These are phyloP conservation scores for Dillenia suffruticosa DNA, from an alignment of 164 flowering plant genomes.

Conservation along the genomic window DNA sequence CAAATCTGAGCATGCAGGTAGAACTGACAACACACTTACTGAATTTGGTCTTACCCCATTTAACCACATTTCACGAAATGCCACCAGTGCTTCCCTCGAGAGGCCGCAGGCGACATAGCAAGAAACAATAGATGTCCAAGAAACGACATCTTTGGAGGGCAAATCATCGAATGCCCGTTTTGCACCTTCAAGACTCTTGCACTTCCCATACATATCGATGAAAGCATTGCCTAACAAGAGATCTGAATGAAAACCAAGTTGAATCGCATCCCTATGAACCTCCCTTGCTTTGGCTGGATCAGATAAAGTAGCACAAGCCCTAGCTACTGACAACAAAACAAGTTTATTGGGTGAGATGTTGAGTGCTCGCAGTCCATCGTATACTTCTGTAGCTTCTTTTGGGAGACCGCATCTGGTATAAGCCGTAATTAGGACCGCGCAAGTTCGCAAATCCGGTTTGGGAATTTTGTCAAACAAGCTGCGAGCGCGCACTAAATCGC, in stretches of 20 bases:
- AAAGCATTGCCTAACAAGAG: constrained; percentile 41
- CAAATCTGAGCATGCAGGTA: constrained; percentile 48
- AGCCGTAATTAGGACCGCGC: constrained; percentile 43
- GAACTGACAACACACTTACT: constrained; percentile 42
- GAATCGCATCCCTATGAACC: constrained; percentile 39
- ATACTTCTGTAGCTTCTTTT: constrained; percentile 35
- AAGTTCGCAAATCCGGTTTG: constrained; percentile 35
- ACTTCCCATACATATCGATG: constrained; percentile 57
- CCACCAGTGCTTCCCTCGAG: constrained; percentile 28
- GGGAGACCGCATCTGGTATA: constrained; percentile 37
- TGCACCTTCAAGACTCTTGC: constrained; percentile 35
- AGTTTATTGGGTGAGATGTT: constrained; percentile 34
- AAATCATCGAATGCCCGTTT: constrained; percentile 30
- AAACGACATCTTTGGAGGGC: constrained; percentile 41
- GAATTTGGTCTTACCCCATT: constrained; percentile 42
- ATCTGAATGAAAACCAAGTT: constrained; percentile 31
- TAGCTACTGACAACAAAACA: constrained; percentile 34
- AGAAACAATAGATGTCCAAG: constrained; percentile 55
- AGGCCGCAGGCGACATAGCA: constrained; percentile 39
- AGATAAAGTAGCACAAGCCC: constrained; percentile 39
- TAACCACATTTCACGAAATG: constrained; percentile 46
- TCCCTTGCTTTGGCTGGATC: constrained; percentile 35
- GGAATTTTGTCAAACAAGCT: constrained; percentile 48
- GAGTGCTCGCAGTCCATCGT: constrained; percentile 13
- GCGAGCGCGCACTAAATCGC: constrained; percentile 41